These are phyloP conservation scores for Spencermartinsiella europaea DNA, from an alignment of 805 yeast species.

Conservation along the genomic window DNA sequence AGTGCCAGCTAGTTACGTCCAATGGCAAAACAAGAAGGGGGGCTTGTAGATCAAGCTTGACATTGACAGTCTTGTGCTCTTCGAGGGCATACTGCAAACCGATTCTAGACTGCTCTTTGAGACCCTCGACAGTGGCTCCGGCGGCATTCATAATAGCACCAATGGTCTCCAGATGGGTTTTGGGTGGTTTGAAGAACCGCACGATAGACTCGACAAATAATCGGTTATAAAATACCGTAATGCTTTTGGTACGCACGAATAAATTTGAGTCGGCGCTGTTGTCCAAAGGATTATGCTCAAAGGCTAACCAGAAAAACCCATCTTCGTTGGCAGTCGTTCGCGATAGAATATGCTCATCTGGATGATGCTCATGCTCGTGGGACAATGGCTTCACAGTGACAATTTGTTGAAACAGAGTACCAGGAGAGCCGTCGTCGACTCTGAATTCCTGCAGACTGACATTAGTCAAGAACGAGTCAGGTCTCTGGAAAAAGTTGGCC, in stretches of 20 bases:
- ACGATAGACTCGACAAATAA: conserved; percentile 70
- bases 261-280: conserved; percentile 76
- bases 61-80: conserved; percentile 85
- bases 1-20: conserved; percentile 68
- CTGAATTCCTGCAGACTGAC: conserved; percentile 76
- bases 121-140: conserved; percentile 86
- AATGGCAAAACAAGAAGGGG: conserved; percentile 86
- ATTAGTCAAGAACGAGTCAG: conserved; percentile 67
- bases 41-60: conserved; percentile 85
- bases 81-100: conserved; percentile 92
- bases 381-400: conserved; percentile 66
- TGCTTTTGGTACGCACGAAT: conserved; percentile 68
- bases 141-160: conserved; percentile 93
- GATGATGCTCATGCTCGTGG: conserved; percentile 35
- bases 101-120: conserved; percentile 81
- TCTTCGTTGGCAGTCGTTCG: conserved; percentile 13
- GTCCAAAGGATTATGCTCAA: conserved; percentile 84
- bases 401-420: conserved; percentile 77
- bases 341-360: conserved; percentile 1
- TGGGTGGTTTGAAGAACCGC: conserved; percentile 80
- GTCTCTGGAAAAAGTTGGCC: conserved; percentile 66
- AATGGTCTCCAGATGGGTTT: conserved; percentile 77
- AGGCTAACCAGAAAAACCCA: conserved; percentile 76
- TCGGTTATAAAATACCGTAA: conserved; percentile 89
- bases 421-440: conserved; percentile 80